These are phyloP conservation scores for Cladobotryum mycophilum DNA, from an alignment of 2,329 filamentous ascomycete genomes.

Conservation along the genomic window DNA sequence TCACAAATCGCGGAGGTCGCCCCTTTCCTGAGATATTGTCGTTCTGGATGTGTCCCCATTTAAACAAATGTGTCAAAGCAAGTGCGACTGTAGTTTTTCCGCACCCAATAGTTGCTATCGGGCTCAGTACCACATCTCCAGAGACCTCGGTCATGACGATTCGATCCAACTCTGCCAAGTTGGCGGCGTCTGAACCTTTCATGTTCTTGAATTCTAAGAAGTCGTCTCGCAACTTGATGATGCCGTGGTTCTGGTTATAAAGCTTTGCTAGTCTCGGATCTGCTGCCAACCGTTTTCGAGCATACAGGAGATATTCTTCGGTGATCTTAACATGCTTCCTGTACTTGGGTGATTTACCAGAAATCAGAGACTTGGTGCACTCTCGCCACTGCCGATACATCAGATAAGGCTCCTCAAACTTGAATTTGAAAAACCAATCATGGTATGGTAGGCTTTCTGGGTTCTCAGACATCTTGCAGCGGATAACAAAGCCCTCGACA, in stretches of 20 bases:
- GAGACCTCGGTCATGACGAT: slow-evolving; percentile 49
- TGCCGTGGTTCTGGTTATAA: slow-evolving; percentile 88
- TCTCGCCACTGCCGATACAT: slow-evolving; percentile 99
- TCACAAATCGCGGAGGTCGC: slow-evolving; percentile 72
- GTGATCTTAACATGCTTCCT: slow-evolving; percentile 89
- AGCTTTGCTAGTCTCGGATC: slow-evolving; percentile 61
- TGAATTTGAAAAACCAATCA: slow-evolving; percentile 99
- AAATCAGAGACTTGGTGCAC: slow-evolving; percentile 84
- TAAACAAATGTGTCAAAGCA: slow-evolving; percentile 74
- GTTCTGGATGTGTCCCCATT: slow-evolving; percentile 92
- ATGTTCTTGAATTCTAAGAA: slow-evolving; percentile 79
- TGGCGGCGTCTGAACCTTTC: slow-evolving; percentile 83
- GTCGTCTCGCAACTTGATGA: slow-evolving; percentile 82
- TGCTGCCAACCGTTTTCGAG: slow-evolving; percentile 62
- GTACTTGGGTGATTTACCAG: slow-evolving; percentile 64
- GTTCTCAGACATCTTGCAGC: slow-evolving; percentile 65
- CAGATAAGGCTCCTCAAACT: slow-evolving; percentile 96
- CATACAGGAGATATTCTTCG: slow-evolving; percentile 81
- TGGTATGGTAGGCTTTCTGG: slow-evolving; percentile 49
- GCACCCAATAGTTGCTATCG: slow-evolving; percentile 89
- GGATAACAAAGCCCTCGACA: slow-evolving; percentile 93
- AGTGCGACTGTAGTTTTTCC: slow-evolving; percentile 92
- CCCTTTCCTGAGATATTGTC: slow-evolving; percentile 83
- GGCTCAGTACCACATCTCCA: slow-evolving; percentile 72
- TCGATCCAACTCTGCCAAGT: slow-evolving; percentile 52